phyloP scores from a whole-genome alignment of 495 filamentous ascomycete species.

The Penicillium malachiteum region DNA sequence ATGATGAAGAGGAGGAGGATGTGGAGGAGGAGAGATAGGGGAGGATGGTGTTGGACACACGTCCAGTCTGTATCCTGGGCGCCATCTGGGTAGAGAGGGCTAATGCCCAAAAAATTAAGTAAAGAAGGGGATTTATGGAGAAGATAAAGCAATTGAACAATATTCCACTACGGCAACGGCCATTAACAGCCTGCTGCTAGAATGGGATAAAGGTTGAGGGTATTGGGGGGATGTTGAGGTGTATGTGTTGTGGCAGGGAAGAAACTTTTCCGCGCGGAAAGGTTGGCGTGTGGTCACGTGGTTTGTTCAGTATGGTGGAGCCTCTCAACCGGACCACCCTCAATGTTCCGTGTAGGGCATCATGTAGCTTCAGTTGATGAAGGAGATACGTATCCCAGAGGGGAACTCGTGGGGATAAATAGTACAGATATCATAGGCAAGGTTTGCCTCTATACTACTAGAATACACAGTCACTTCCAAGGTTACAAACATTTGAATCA shows the following conservation, averaged over 20 bases:
- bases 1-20: slow-evolving; percentile 14
- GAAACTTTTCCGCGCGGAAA: slow-evolving; percentile 38
- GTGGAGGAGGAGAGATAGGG: slow-evolving; percentile 36
- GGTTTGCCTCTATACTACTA: background rate
- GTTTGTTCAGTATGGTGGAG: too few relatives aligned
- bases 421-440: too few relatives aligned
- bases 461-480: background rate
- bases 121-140: background rate
- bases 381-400: too few relatives aligned
- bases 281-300: slow-evolving; percentile 11
- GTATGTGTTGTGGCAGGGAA: slow-evolving; percentile 22
- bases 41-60: slow-evolving; percentile 38
- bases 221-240: background rate
- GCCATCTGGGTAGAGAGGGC: slow-evolving; percentile 34
- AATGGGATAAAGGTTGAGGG: slow-evolving; percentile 10
- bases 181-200: slow-evolving; percentile 11
- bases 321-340: too few relatives aligned
- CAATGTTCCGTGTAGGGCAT: too few relatives aligned
- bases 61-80: slow-evolving; percentile 44
- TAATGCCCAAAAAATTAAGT: slow-evolving; percentile 1
- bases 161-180: slow-evolving; percentile 13
- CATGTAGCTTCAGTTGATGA: too few relatives aligned
- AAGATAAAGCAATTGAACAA: slow-evolving; percentile 4
- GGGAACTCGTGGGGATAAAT: too few relatives aligned
- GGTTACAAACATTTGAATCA: background rate